Conservation (phyloP, 1,284 basidiomycete species). For the Phellinidium pouzarii region DNA sequence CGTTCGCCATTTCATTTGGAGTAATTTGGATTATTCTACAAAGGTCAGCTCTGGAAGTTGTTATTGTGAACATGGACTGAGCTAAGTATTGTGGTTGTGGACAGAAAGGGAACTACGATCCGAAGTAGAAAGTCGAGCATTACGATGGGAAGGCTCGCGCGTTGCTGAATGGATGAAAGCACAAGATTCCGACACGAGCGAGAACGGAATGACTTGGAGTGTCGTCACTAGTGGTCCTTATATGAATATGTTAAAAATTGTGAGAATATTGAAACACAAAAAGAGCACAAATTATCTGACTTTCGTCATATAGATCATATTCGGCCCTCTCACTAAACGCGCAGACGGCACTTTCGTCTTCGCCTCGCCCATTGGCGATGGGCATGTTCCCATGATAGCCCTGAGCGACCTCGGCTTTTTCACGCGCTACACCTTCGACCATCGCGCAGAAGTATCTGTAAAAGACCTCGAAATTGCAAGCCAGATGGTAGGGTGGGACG, state of each 20-base stretch:
- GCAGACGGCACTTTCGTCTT: constrained; percentile 41
- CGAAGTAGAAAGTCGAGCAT: constrained; percentile 31
- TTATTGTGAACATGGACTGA: neutral
- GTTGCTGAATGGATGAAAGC: constrained; percentile 37
- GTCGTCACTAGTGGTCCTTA: constrained; percentile 38
- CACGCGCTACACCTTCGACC: constrained; percentile 40
- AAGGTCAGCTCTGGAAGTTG: constrained; percentile 29
- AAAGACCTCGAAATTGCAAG: constrained; percentile 36
- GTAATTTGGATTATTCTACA: constrained; percentile 36
- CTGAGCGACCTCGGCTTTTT: constrained; percentile 41
- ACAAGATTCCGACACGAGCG: constrained; percentile 34
- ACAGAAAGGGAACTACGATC: constrained; percentile 23
- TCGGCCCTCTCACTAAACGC: constrained; percentile 34
- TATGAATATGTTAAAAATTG: constrained; percentile 36
- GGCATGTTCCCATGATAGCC: constrained; percentile 38
- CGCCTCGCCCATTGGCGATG: constrained; percentile 32
- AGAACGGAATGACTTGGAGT: constrained; percentile 34
- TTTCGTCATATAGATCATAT: constrained; percentile 26
- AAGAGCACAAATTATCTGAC: neutral
- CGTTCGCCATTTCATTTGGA: constrained; percentile 41
- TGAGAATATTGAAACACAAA: constrained; percentile 21
- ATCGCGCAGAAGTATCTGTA: constrained; percentile 33
- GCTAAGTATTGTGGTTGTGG: neutral
- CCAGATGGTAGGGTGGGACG: constrained; percentile 38
- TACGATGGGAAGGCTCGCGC: constrained; percentile 38